These are phyloP conservation scores for Phytophthora pseudosyringae DNA, from an alignment of 352 stramenopile species.

Conservation along the genomic window DNA sequence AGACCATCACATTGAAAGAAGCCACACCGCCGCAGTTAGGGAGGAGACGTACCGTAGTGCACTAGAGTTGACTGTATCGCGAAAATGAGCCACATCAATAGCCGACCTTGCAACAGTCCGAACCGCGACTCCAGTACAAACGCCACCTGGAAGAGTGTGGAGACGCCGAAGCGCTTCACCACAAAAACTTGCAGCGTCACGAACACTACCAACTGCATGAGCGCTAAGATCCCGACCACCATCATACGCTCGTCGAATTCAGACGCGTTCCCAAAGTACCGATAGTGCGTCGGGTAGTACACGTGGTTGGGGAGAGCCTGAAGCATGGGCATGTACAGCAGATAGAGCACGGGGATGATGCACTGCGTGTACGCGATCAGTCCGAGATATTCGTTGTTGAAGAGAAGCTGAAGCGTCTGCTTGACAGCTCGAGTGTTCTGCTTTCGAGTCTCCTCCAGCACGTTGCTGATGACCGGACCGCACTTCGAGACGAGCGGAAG, in stretches of 20 bases:
- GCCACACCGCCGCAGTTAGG: background rate
- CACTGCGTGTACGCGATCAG: slow-evolving; percentile 41
- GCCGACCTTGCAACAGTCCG: slow-evolving; percentile 40
- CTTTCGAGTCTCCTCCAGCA: slow-evolving; percentile 27
- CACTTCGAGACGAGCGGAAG: slow-evolving; percentile 15
- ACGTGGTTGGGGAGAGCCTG: slow-evolving; percentile 29
- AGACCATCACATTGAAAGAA: background rate
- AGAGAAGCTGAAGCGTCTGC: slow-evolving; percentile 45
- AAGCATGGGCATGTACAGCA: slow-evolving; percentile 37
- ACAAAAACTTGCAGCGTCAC: slow-evolving; percentile 33
- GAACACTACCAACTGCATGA: slow-evolving; percentile 24
- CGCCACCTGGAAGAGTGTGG: slow-evolving; percentile 50
- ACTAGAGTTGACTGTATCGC: slow-evolving; percentile 33
- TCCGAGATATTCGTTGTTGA: slow-evolving; percentile 48
- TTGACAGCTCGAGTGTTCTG: slow-evolving; percentile 40
- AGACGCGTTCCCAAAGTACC: slow-evolving; percentile 14
- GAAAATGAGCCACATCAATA: slow-evolving; percentile 45
- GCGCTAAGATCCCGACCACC: slow-evolving; percentile 24
- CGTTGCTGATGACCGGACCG: slow-evolving; percentile 12
- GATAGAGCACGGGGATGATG: slow-evolving; percentile 41
- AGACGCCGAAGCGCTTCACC: slow-evolving; percentile 28
- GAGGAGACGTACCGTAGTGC: slow-evolving; percentile 27
- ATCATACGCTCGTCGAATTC: slow-evolving; percentile 33
- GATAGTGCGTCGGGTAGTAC: slow-evolving; percentile 39
- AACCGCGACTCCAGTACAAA: slow-evolving; percentile 57